Evolutionary conservation across 1,284 basidiomycete genomes (phyloP).

Genomic region (Trametes sp.): DNA sequence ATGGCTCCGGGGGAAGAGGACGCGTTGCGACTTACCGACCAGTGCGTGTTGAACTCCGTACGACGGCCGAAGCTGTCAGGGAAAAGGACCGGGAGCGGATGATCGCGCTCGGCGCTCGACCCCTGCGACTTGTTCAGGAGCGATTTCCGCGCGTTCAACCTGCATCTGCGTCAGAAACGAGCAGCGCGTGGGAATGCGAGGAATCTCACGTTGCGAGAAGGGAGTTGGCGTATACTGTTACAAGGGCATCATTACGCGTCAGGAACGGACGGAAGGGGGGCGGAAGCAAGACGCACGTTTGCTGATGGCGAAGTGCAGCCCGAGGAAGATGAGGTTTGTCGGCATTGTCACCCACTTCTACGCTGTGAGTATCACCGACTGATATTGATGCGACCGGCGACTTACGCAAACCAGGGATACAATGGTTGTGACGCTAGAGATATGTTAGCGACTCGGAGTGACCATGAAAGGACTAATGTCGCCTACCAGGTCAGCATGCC

Average conservation of each 20-base stretch:
- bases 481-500: conserved; percentile 58
- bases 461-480: neutral
- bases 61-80: conserved; percentile 35
- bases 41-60: conserved; percentile 18
- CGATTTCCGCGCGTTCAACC: conserved; percentile 41
- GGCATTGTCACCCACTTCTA: conserved; percentile 56
- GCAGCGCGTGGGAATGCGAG: neutral
- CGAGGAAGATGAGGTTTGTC: conserved; percentile 57
- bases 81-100: conserved; percentile 43
- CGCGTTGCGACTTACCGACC: conserved; percentile 15
- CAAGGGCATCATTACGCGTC: neutral
- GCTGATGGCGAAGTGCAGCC: conserved; percentile 57
- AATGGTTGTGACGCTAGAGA: conserved; percentile 50
- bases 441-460: neutral
- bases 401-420: conserved; percentile 59
- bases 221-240: conserved; percentile 52
- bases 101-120: conserved; percentile 35
- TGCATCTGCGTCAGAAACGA: conserved; percentile 10
- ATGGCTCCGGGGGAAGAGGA: neutral
- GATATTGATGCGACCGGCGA: conserved; percentile 10
- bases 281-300: conserved; percentile 47
- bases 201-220: conserved; percentile 48
- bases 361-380: neutral
- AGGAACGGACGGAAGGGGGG: neutral
- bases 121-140: conserved; percentile 38